Percentiles rank a stretch among this genome's conserved stretches.
phyloP scores from a whole-genome alignment of 495 filamentous ascomycete genomes.

The Penicillium argentinense region DNA sequence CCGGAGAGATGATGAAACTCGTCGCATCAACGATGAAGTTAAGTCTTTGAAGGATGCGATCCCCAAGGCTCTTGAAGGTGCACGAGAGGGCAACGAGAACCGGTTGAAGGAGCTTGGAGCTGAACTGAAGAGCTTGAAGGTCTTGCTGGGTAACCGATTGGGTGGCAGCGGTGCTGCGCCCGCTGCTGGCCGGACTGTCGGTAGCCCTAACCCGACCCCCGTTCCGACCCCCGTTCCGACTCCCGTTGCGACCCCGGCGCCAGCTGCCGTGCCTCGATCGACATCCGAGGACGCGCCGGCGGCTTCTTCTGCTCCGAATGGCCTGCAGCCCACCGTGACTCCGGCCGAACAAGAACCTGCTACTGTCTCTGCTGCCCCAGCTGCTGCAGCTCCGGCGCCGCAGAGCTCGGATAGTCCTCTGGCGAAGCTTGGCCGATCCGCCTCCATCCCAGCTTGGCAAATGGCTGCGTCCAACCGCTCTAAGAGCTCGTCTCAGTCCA shows the following conservation, averaged over 20 bases:
- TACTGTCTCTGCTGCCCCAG: constrained; percentile 34
- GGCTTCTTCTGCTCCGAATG: constrained; percentile 9
- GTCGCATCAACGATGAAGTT: constrained; percentile 83
- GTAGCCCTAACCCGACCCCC: constrained; percentile 26
- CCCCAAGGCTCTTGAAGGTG: constrained; percentile 81
- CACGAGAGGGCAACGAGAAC: constrained; percentile 79
- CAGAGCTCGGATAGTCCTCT: constrained; percentile 39
- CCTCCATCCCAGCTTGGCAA: constrained; percentile 91
- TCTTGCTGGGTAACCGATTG: constrained; percentile 78
- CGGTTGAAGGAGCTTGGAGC: constrained; percentile 79
- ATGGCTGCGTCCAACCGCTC: constrained; percentile 69
- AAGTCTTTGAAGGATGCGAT: constrained; percentile 77
- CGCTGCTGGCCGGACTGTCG: constrained; percentile 32
- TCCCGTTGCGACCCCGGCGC: constrained; percentile 6
- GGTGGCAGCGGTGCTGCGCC: constrained; percentile 46
- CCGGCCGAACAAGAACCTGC: constrained; percentile 32
- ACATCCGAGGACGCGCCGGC: not conserved
- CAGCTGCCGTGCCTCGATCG: constrained; percentile 2
- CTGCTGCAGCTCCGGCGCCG: constrained; percentile 4
- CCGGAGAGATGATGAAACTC: constrained; percentile 79
- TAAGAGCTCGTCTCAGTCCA: constrained; percentile 40
- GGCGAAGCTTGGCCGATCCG: constrained; percentile 49
- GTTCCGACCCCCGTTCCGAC: constrained; percentile 9
- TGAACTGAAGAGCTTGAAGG: constrained; percentile 91
- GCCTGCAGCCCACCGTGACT: constrained; percentile 29